These are phyloP conservation scores for Elymus sibiricus DNA, from an alignment of 176 grass and related monocot genomes.

Conservation along the genomic window DNA sequence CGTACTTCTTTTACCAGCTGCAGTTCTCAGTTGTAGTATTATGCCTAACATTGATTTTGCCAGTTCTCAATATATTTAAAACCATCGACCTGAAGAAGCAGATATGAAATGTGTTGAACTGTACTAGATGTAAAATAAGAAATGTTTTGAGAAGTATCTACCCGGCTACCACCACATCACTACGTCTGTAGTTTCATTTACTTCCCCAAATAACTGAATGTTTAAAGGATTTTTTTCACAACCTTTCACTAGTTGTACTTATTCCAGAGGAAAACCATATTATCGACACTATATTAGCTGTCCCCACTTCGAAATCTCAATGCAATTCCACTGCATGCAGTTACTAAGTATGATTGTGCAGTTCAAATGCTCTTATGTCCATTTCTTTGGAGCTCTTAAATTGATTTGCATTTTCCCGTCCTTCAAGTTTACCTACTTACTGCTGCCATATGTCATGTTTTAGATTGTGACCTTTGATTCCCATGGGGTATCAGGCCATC, in stretches of 20 bases:
- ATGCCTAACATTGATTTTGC: neutral
- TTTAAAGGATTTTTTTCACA: neutral
- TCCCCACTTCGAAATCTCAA: neutral
- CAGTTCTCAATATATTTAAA: neutral
- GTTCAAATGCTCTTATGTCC: neutral
- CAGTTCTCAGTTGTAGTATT: neutral
- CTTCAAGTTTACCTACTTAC: too few relatives aligned
- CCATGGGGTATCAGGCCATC: conserved; percentile 76
- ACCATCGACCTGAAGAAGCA: neutral
- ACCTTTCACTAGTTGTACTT: neutral
- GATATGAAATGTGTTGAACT: neutral
- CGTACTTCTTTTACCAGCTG: neutral
- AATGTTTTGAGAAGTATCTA: neutral
- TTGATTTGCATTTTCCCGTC: neutral
- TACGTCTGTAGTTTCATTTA: neutral
- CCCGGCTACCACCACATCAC: neutral
- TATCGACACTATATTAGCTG: neutral
- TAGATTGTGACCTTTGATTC: conserved; percentile 88
- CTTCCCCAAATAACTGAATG: neutral
- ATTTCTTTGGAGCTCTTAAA: neutral
- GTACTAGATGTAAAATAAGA: neutral
- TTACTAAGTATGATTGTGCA: neutral
- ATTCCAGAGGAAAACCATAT: neutral
- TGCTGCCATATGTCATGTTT: neutral
- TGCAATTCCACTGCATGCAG: neutral